Evolutionary conservation across 345 rosid species (phyloP).

Genomic region (Salix exigua): DNA sequence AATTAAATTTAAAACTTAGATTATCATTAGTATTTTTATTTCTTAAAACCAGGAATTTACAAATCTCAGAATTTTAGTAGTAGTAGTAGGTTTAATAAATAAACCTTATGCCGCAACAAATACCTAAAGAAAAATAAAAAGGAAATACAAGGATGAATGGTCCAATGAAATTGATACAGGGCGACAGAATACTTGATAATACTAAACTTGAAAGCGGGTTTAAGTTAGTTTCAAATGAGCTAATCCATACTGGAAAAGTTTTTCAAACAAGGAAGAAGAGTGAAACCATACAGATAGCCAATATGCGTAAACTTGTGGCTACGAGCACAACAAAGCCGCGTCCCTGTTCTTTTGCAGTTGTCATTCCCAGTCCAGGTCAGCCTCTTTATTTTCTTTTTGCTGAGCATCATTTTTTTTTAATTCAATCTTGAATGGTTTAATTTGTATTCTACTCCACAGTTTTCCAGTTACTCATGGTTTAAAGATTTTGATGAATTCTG

Average conservation of each 20-base stretch:
- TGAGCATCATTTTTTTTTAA: not conserved
- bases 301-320: slow-evolving; percentile 14
- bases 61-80: too few relatives aligned
- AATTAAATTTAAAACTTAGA: too few relatives aligned
- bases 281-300: not conserved
- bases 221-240: slow-evolving; percentile 8
- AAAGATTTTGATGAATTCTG: slow-evolving; percentile 23
- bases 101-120: not conserved
- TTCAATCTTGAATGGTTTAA: not conserved
- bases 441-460: not conserved
- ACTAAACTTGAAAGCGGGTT: slow-evolving; percentile 11
- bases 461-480: not conserved
- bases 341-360: slow-evolving; percentile 14
- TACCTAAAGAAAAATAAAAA: not conserved
- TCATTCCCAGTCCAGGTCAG: slow-evolving; percentile 24
- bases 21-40: too few relatives aligned
- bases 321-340: slow-evolving; percentile 16
- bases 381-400: not conserved
- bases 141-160: not conserved
- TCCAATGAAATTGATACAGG: not conserved
- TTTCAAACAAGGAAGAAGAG: not conserved
- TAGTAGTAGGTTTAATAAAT: too few relatives aligned
- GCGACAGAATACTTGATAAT: slow-evolving; percentile 1
- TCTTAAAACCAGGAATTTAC: too few relatives aligned
- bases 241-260: not conserved